phyloP scores from a whole-genome alignment of 2,329 filamentous ascomycete genomes.

The Talaromyces marneffei region DNA sequence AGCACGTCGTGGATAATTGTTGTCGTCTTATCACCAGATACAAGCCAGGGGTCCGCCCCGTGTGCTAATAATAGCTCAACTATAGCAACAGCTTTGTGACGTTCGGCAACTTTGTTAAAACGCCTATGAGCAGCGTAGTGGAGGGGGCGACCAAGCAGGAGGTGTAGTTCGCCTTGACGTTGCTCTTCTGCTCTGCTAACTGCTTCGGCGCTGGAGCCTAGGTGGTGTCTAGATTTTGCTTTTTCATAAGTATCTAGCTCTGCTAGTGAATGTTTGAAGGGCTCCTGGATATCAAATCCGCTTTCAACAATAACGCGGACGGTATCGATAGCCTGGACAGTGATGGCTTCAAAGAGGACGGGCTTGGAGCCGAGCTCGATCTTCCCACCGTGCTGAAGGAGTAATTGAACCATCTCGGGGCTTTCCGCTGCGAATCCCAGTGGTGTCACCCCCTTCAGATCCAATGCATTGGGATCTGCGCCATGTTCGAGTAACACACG shows the following conservation, averaged over 20 bases:
- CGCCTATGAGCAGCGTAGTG: constrained; percentile 17
- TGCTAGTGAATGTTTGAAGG: background rate
- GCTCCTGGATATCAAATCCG: background rate
- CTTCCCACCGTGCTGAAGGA: background rate
- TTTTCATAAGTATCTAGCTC: background rate
- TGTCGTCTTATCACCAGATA: constrained; percentile 1
- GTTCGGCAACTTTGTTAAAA: constrained; percentile 18
- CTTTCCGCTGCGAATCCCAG: background rate
- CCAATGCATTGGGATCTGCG: background rate
- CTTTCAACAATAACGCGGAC: background rate
- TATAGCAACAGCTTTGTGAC: constrained; percentile 15
- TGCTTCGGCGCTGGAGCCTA: background rate
- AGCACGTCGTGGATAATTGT: constrained; percentile 13
- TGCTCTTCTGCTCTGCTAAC: background rate
- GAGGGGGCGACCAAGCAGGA: constrained; percentile 13
- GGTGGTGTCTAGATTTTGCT: background rate
- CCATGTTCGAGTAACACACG: constrained; percentile 6
- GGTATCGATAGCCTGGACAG: background rate
- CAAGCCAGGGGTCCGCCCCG: constrained; percentile 17
- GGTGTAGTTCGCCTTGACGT: background rate
- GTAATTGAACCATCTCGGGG: background rate
- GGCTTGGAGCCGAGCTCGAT: constrained; percentile 14
- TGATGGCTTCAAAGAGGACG: constrained; percentile 1
- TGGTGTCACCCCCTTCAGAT: background rate
- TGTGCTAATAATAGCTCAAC: constrained; percentile 15